phyloP scores from a whole-genome alignment of 495 filamentous ascomycete genomes.

The Podospora pseudocomata region DNA sequence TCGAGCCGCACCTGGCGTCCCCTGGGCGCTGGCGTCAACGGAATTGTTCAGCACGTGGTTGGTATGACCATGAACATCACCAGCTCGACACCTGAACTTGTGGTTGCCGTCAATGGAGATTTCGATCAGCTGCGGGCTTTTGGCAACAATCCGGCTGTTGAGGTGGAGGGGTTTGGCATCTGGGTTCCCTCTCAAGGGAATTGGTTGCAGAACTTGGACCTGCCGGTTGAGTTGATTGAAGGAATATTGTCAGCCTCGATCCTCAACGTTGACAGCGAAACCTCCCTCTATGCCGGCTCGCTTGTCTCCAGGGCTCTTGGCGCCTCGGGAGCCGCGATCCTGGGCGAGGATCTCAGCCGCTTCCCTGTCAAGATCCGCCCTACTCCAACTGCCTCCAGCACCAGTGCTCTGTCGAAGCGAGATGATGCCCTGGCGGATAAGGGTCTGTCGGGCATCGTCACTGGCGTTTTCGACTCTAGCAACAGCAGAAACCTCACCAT shows the following conservation, averaged over 20 bases:
- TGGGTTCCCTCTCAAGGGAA: constrained; percentile 90
- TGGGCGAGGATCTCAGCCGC: constrained; percentile 52
- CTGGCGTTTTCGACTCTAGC: constrained; percentile 70
- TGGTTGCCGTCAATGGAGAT: constrained; percentile 73
- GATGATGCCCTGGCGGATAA: constrained; percentile 43
- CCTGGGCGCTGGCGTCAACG: constrained; percentile 84
- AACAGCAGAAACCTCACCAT: constrained; percentile 76
- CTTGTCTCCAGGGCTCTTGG: constrained; percentile 66
- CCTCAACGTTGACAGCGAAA: constrained; percentile 56
- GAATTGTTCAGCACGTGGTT: constrained; percentile 68
- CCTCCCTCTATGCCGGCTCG: constrained; percentile 71
- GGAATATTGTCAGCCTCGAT: constrained; percentile 66
- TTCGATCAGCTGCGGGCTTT: constrained; percentile 71
- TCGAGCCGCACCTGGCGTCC: constrained; percentile 66
- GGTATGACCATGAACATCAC: constrained; percentile 79
- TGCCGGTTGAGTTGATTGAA: constrained; percentile 58
- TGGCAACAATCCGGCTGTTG: constrained; percentile 54
- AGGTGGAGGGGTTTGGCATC: constrained; percentile 73
- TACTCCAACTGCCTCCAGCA: constrained; percentile 27
- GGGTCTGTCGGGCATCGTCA: constrained; percentile 60
- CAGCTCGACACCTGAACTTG: constrained; percentile 61
- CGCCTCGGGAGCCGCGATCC: constrained; percentile 63
- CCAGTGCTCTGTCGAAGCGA: constrained; percentile 52
- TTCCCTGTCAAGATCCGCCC: constrained; percentile 61
- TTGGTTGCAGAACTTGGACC: constrained; percentile 81